These are phyloP conservation scores for Venturia pyrina DNA, from an alignment of 2,329 filamentous ascomycete genomes.

Conservation along the genomic window DNA sequence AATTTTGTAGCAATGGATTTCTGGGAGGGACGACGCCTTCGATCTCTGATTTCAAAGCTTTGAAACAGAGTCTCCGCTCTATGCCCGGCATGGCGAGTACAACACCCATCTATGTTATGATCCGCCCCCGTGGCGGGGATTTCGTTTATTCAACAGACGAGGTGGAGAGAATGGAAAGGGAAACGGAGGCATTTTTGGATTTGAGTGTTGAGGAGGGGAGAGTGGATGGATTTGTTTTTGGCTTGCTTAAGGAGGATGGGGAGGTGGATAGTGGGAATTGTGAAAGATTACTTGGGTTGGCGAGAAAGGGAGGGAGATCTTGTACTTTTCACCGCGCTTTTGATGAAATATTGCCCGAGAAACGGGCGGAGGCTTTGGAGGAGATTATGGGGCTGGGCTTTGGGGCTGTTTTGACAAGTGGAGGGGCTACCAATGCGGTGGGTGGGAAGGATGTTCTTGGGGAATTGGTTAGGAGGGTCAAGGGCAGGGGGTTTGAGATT, in stretches of 20 bases:
- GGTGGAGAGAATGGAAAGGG: conserved; percentile 18
- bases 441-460: conserved; percentile 26
- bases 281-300: not conserved
- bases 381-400: conserved; percentile 37
- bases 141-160: conserved; percentile 36
- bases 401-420: conserved; percentile 38
- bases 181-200: not conserved
- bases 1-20: not conserved
- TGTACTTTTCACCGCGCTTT: conserved; percentile 11
- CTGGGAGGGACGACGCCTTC: conserved; percentile 6
- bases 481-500: conserved; percentile 24
- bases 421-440: conserved; percentile 27
- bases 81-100: not conserved
- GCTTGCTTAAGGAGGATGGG: not conserved
- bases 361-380: conserved; percentile 20
- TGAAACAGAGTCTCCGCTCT: not conserved
- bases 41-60: not conserved
- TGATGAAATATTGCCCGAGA: not conserved
- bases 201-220: not conserved
- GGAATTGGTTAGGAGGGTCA: conserved; percentile 15
- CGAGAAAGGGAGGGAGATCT: not conserved
- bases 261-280: not conserved
- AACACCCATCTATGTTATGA: conserved; percentile 43
- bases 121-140: conserved; percentile 37
- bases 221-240: conserved; percentile 11